Conservation (phyloP, 1,284 basidiomycete species). For the Malassezia brasiliensis region DNA sequence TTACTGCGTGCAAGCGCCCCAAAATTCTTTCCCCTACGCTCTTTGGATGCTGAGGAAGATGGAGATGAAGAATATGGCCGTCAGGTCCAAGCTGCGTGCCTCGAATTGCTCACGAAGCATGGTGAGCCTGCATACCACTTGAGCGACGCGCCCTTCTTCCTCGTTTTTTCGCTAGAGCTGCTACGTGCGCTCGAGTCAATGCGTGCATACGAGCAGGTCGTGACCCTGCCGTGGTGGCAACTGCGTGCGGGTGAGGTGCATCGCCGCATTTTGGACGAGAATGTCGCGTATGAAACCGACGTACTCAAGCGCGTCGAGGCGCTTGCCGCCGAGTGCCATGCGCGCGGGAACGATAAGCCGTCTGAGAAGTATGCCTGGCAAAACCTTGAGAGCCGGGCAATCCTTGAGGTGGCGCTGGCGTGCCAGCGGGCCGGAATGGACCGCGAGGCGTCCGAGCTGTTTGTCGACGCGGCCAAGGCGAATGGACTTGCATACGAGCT, state of each 20-base stretch:
- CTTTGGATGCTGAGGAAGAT: conserved; percentile 52
- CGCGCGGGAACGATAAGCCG: conserved; percentile 47
- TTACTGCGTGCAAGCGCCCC: conserved; percentile 49
- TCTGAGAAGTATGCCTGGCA: conserved; percentile 41
- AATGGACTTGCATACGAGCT: conserved; percentile 79
- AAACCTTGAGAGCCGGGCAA: conserved; percentile 62
- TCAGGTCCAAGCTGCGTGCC: conserved; percentile 57
- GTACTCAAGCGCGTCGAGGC: conserved; percentile 54
- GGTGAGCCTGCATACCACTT: conserved; percentile 97
- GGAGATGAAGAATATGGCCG: conserved; percentile 16
- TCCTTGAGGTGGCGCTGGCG: conserved; percentile 71
- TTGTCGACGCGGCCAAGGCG: conserved; percentile 66
- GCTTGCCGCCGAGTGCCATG: conserved; percentile 49
- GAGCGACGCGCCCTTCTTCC: conserved; percentile 60
- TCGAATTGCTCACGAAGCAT: conserved; percentile 67
- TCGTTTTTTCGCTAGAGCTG: conserved; percentile 67
- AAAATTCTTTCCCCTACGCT: conserved; percentile 51
- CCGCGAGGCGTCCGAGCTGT: conserved; percentile 66
- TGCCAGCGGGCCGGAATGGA: conserved; percentile 67
- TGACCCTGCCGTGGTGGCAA: conserved; percentile 57
- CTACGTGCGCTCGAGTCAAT: conserved; percentile 52
- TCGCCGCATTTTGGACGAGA: conserved; percentile 74
- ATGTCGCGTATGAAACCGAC: conserved; percentile 57
- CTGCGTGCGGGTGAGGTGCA: conserved; percentile 67
- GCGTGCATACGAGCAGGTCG: conserved; percentile 6